A percentile compares a stretch with the other conserved stretches of the same genome.
These are phyloP conservation scores for Solanum sitiens DNA, from an alignment of 257 asterid species.

Conservation along the genomic window DNA sequence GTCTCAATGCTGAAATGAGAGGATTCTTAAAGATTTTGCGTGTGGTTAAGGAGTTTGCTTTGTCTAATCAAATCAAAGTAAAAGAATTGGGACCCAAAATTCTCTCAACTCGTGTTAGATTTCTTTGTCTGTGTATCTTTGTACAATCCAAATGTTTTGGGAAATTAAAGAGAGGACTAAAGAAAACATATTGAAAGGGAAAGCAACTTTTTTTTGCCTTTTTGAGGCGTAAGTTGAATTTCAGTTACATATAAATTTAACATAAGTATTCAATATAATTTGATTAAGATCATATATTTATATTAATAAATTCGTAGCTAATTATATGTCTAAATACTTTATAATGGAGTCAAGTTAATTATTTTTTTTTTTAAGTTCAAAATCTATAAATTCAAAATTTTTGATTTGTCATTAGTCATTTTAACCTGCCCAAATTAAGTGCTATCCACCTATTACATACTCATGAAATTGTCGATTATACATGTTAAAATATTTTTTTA, in stretches of 20 bases:
- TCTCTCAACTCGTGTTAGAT: conserved; percentile 3
- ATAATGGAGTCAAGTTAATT: not conserved
- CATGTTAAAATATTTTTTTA: not conserved
- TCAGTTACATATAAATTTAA: not conserved
- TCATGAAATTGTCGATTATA: not conserved
- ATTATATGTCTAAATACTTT: not conserved
- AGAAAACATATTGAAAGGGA: not conserved
- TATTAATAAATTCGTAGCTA: not conserved
- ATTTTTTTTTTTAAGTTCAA: not conserved
- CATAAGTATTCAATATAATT: not conserved
- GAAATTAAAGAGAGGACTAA: not conserved
- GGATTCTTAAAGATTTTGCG: conserved; percentile 2
- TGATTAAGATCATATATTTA: fast-evolving
- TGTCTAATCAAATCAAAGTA: conserved; percentile 15
- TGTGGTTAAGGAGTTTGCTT: not conserved
- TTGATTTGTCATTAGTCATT: not conserved
- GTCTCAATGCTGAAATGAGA: not conserved
- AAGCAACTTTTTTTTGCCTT: not conserved
- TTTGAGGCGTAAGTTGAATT: not conserved
- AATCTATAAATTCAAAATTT: no score
- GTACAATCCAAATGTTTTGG: not conserved
- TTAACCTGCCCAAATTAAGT: not conserved
- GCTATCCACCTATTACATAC: not conserved
- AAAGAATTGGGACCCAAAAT: not conserved
- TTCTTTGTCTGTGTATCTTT: conserved; percentile 12